Base-by-base conservation (phyloP, 1,284 basidiomycete genomes). In the Wolfiporia cocos region DNA sequence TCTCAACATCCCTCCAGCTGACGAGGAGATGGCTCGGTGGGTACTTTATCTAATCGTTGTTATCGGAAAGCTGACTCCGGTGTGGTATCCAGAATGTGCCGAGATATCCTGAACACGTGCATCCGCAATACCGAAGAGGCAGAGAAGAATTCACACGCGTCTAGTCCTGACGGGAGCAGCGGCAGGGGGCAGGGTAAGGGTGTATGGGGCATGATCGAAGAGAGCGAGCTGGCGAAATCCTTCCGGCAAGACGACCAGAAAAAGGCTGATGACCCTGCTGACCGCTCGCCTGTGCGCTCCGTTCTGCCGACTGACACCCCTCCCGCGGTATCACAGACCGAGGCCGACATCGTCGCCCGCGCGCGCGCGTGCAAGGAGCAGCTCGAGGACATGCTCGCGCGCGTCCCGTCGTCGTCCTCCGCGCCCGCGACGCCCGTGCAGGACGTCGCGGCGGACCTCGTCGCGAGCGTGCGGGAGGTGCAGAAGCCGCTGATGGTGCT, bases 81-180 rank as follows among this genome's bases (percentile, higher is more conserved):
- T 21, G 12, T 35, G 10, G 39, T 29, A n/a, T 14, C n/a, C 14
- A 82, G 79, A 44, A 78, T 86, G 70, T 88, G 86, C 53, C 68
- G 85, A 14, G 84, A 89, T 43, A 89, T 89, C 37, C 59, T 89
- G 48, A 82, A 81, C 52, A 79, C 81, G 14, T 98, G 94, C 61
- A 80, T 96, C 10, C 73, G 94, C 45, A 96, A 96, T 54, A 96
- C 91, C 0, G 92, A 96, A 59, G 81, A 81, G 48, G 86, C 85
- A 0, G 82, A 84, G 54, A 68, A 67, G 43, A 65, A 53, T 14
- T 60, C 71, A 5, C 69, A 69, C 43, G 50, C 51, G 9, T 43
- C 61, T 6, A 57, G 53, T 29, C 41, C 50, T n/a, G 51, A 43
- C 26, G 53, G 54, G 41, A 47, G 45, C 19, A 63, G 61, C 31